Base-by-base conservation (phyloP, 2,329 filamentous ascomycete species). In the Aspergillus novofumigatus region DNA sequence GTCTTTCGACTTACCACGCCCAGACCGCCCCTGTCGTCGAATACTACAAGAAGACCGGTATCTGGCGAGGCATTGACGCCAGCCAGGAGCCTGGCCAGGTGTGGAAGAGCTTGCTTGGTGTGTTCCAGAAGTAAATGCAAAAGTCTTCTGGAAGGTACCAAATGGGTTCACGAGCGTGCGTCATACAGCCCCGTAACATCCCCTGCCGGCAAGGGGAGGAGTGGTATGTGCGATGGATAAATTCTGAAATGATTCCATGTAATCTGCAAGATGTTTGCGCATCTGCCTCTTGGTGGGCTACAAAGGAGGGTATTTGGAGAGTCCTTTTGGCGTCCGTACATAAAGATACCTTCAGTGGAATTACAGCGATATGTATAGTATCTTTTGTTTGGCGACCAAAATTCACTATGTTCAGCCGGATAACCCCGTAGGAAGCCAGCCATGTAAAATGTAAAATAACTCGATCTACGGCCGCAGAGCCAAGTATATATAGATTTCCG, bases 31-130 rank as follows among this genome's bases (percentile, higher is more conserved):
- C 94, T 21, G 94, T 99, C 51, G 92, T 96, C 62, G 83, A 86
- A 58, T 99, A 99, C 83, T 99, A 99, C 86, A 90, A 95, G 80
- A 91, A 92, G 79, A 96, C 90, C 51, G 92, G 92, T 67, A 97
- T 99, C 82, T 99, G 94, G 94, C 89, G 88, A 77, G 89, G 89
- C 62, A 86, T 99, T 69, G 94, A 99, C 75, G 94, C 94, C 63
- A 95, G 90, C 81, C 92, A 99, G 82, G 88, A 96, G 79, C 94
- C 94, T 21, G 90, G 91, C 50, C 88, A 92, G 77, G 94, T 99
- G 61, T 99, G 94, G 94, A 92, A 91, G 83, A 91, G 87, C 75
- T 81, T 99, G 75, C 81, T 97, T 62, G 85, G 86, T 69, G 87
- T 97, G 68, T 93, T 99, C 72, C 85, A 85, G 67, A 81, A 87